Conservation (phyloP, 1,284 basidiomycete species). For the Dichomitus squalens region DNA sequence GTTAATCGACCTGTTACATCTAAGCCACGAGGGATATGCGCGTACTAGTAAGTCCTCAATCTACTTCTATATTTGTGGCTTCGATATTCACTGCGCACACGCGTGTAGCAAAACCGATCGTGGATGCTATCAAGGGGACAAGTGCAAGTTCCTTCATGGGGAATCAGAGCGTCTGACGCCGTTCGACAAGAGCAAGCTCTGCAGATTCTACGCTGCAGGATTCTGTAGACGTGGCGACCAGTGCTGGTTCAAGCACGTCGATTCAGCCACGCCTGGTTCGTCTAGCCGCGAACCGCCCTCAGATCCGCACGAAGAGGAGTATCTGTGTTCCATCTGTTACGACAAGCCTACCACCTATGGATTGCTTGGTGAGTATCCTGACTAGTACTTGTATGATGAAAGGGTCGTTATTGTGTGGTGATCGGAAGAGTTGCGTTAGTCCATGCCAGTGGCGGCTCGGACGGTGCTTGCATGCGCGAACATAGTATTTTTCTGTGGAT, state of each 20-base stretch:
- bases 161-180: conserved; percentile 56
- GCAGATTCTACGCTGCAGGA: conserved; percentile 63
- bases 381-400: background rate
- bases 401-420: background rate
- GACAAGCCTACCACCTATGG: conserved; percentile 71
- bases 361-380: conserved; percentile 50
- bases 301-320: conserved; percentile 41
- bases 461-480: too few relatives aligned
- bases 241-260: conserved; percentile 73
- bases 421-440: too few relatives aligned
- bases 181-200: conserved; percentile 69
- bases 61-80: background rate
- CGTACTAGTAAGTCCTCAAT: conserved; percentile 23
- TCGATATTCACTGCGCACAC: background rate
- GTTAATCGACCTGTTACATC: conserved; percentile 57
- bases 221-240: conserved; percentile 65
- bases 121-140: conserved; percentile 66
- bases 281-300: conserved; percentile 28
- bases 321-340: conserved; percentile 67
- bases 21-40: conserved; percentile 28
- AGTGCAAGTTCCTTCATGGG: conserved; percentile 76
- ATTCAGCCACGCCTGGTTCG: conserved; percentile 27
- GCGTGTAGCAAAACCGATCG: conserved; percentile 41
- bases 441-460: too few relatives aligned
- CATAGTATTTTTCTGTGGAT: too few relatives aligned